phyloP scores from a whole-genome alignment of 129 eudicot species.

The Ambrosia trifida region DNA sequence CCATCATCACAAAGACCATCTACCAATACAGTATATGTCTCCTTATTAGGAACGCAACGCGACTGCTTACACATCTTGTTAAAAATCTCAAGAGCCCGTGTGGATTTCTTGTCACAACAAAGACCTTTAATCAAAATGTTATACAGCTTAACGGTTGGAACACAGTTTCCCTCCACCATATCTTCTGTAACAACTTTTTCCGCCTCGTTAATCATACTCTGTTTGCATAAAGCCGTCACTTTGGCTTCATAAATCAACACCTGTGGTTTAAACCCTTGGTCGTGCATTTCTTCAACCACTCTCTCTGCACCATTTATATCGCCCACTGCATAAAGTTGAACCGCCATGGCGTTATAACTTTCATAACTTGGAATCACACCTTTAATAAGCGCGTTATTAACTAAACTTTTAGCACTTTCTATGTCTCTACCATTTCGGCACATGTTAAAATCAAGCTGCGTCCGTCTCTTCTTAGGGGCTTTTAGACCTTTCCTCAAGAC shows the following conservation, averaged over 20 bases:
- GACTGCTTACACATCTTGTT: conserved; percentile 57
- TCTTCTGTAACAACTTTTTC: conserved; percentile 59
- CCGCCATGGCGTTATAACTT: conserved; percentile 65
- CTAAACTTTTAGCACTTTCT: conserved; percentile 49
- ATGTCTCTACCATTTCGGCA: conserved; percentile 41
- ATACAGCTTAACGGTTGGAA: conserved; percentile 61
- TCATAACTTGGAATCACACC: conserved; percentile 71
- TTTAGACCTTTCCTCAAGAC: conserved; percentile 78
- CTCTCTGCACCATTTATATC: conserved; percentile 49
- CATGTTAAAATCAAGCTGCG: conserved; percentile 52
- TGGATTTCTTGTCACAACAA: conserved; percentile 45
- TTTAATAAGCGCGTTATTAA: conserved; percentile 70
- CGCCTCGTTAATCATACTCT: conserved; percentile 54
- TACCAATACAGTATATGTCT: conserved; percentile 55
- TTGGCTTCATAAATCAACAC: conserved; percentile 66
- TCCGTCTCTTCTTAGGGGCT: conserved; percentile 59
- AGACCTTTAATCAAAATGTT: conserved; percentile 66
- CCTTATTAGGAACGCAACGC: conserved; percentile 66
- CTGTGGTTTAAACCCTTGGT: conserved; percentile 55
- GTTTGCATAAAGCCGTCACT: conserved; percentile 59
- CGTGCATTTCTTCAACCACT: conserved; percentile 71
- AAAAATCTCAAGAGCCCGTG: conserved; percentile 47
- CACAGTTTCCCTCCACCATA: conserved; percentile 60
- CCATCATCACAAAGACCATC: conserved; percentile 73
- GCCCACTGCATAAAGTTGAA: conserved; percentile 63